Conservation (phyloP, 23 red algal genomes). For the Gracilaria gracilis region DNA sequence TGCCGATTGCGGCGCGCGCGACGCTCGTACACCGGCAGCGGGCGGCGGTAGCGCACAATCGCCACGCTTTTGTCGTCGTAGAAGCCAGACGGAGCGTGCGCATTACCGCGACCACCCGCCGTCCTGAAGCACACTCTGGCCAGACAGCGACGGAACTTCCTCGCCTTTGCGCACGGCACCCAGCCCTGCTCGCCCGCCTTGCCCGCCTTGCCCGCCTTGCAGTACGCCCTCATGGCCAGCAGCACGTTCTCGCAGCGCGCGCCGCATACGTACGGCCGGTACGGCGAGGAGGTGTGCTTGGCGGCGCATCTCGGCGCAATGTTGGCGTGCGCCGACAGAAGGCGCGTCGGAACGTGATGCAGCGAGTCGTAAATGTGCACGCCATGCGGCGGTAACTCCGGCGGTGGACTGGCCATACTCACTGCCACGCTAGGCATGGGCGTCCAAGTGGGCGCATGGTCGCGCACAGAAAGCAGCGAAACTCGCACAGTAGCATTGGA, state of each 20-base stretch:
- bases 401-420: neutral
- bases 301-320: conserved; percentile 21
- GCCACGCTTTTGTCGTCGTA: conserved; percentile 42
- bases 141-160: conserved; percentile 66
- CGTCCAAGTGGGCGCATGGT: neutral
- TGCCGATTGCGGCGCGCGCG: conserved; percentile 34
- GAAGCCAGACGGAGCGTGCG: neutral
- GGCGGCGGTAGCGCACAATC: conserved; percentile 56
- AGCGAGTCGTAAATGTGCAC: conserved; percentile 56
- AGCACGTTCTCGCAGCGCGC: conserved; percentile 47
- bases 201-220: neutral
- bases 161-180: conserved; percentile 48
- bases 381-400: conserved; percentile 36
- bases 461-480: neutral
- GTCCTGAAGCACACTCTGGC: conserved; percentile 45
- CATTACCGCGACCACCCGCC: neutral
- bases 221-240: conserved; percentile 44
- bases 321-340: neutral
- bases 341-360: conserved; percentile 43
- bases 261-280: conserved; percentile 52
- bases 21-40: conserved; percentile 46
- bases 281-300: neutral
- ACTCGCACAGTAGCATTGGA: neutral
- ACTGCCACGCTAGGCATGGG: neutral
- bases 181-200: neutral